Base-by-base conservation (phyloP, 768 basidiomycete species). In the Phaffia australis region DNA sequence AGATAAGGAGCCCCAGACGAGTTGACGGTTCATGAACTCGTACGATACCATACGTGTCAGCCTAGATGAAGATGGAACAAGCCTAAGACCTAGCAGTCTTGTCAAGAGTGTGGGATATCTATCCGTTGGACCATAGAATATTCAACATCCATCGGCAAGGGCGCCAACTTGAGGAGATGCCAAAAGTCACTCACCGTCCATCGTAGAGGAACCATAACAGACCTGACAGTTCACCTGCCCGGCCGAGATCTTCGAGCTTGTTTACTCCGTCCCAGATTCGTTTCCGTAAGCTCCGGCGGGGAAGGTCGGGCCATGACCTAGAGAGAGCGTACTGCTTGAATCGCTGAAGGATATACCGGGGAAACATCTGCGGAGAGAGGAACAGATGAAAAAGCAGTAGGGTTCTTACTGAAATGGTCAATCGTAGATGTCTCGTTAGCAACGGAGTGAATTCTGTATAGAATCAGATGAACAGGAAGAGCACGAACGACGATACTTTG, bases 1-100 rank as follows among this genome's bases (percentile, higher is more conserved):
- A 8, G 95, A 98, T 76, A 98, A 94, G 0, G 91, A 89, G 74
- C 93, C 89, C 95, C 95, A 99, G 63, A 99, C 95, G 83, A 99
- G 88, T 76, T 98, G 94, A 71, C 95, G 87, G 72, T 98, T 97
- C 89, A 98, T 94, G 73, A 92, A 98, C 73, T 98, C 95, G 76
- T 95, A 99, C 73, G 89, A 94, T 60, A 98, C 88, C 71, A 93
- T 86, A 21, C 88, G 83, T 69, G 83, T 84, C 47, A 85, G 81
- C 46, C 86, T 81, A 51, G 81, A 78, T 42, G 84, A 82, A 0
- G 87, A 80, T 3, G 93, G 87, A 0, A 85, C 81, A 3, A 97
- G 82, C 35, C 81, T 80, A 80, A 99, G 82, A 29, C 79, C 76
- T 19, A 97, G 79, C 25, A 95, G 69, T 56, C 95, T 80, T 74